Evolutionary conservation across 768 basidiomycete genomes (phyloP).

Genomic region (Auriscalpium orientale): DNA sequence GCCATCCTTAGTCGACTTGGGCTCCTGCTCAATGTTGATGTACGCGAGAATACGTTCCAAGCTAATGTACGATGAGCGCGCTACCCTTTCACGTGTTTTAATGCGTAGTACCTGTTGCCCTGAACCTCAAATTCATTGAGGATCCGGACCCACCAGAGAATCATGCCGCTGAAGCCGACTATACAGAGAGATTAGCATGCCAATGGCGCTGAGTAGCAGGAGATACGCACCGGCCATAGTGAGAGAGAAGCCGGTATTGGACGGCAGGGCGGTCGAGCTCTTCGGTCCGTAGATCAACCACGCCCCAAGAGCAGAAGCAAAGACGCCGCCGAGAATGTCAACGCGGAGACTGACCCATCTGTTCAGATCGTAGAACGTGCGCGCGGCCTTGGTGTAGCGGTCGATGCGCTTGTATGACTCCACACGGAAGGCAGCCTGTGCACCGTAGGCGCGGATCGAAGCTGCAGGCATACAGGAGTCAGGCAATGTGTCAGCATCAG

Average conservation of each 20-base stretch:
- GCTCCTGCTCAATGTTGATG: conserved; percentile 48
- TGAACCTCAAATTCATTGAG: conserved; percentile 39
- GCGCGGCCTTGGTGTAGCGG: conserved; percentile 32
- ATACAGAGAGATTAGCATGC: background rate
- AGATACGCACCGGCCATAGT: conserved; percentile 31
- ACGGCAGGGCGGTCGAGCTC: conserved; percentile 25
- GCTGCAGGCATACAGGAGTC: conserved; percentile 13
- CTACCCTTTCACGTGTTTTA: background rate
- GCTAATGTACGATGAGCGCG: conserved; percentile 18
- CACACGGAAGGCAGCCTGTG: conserved; percentile 33
- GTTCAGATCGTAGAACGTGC: conserved; percentile 42
- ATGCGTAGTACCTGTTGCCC: conserved; percentile 20
- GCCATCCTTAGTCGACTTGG: conserved; percentile 29
- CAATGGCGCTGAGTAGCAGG: background rate
- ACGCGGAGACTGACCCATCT: conserved; percentile 47
- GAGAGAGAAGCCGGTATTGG: conserved; percentile 33
- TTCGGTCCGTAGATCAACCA: conserved; percentile 42
- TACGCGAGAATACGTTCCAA: conserved; percentile 48
- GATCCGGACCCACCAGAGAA: conserved; percentile 41
- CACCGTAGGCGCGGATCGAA: conserved; percentile 51
- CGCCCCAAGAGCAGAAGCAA: conserved; percentile 40
- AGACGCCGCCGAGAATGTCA: conserved; percentile 46
- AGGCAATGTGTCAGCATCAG: background rate
- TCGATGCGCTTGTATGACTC: conserved; percentile 41
- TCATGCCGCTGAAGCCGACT: conserved; percentile 49